Percentiles rank a stretch among this genome's conserved stretches.
These are phyloP conservation scores for Chlamydomonas applanata DNA, from an alignment of 139 green algal genomes.

Conservation along the genomic window DNA sequence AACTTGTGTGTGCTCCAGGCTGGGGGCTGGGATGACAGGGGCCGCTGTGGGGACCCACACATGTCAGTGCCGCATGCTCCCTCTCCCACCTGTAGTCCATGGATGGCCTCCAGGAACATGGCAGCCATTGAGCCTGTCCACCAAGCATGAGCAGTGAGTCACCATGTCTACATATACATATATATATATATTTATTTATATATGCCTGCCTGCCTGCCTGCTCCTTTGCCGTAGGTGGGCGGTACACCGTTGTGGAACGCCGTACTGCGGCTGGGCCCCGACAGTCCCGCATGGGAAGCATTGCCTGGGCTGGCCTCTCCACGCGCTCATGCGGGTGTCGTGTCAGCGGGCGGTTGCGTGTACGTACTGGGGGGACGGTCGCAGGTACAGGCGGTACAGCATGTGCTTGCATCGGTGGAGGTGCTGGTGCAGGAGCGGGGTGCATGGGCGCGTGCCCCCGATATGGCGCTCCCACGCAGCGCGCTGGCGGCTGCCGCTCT, in stretches of 20 bases:
- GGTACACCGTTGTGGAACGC: constrained; percentile 32
- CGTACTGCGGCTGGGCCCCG: constrained; percentile 27
- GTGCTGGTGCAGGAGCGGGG: not conserved
- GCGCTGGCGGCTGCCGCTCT: constrained; percentile 46
- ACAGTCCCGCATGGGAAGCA: constrained; percentile 22
- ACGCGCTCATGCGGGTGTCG: constrained; percentile 33
- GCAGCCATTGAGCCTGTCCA: no score
- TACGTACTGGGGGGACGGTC: constrained; percentile 40
- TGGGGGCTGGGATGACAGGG: no score
- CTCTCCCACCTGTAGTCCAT: no score
- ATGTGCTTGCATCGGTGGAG: constrained; percentile 14
- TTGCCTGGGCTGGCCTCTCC: constrained; percentile 8
- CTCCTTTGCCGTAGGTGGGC: constrained; percentile 12
- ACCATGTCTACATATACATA: no score
- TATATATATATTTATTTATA: no score
- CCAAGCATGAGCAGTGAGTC: no score
- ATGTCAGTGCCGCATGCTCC: no score
- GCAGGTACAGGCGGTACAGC: constrained; percentile 9
- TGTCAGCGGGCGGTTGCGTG: constrained; percentile 14
- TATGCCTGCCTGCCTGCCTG: no score
- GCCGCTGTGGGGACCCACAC: no score
- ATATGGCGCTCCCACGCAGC: constrained; percentile 44
- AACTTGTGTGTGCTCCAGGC: no score
- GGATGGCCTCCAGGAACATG: no score
- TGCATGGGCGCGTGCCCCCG: constrained; percentile 27